Evolutionary conservation across 495 filamentous ascomycete genomes (phyloP), one percentile per base, ranked within the genome.

Genomic region (Daldinia grandis): DNA sequence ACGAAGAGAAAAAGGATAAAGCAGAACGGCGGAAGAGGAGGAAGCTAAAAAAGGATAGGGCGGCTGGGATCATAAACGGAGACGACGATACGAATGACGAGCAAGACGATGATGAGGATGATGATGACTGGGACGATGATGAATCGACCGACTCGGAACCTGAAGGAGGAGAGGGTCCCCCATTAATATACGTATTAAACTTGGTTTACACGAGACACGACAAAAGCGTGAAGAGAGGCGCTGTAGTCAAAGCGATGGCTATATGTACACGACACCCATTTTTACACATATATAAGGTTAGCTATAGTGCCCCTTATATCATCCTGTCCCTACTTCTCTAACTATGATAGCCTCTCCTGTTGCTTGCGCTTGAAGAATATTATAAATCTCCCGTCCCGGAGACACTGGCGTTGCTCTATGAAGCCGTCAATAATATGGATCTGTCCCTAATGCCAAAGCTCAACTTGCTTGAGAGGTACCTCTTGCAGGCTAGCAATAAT

Each of bases 211-310:
- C 94, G 2, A 98, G 98, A 79, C 93, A 95, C 73, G 95, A 98
- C 79, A 92, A 92, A 73, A 91, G 89, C 14, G 94, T 91, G 12
- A 94, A 95, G 79, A 86, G 94, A 86, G 95, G 95, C 61, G 96
- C 95, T 2, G 89, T 97, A 30, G 94, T 98, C 30, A 99, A 98
- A 80, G 94, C 95, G 2, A 99, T 99, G 95, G 95, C 95, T n/a
- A 98, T 99, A 70, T 99, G 95, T 81, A 99, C 95, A 4, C 84
- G 95, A 51, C 95, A 99, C 82, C 94, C 95, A n/a, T 99, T 99
- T 77, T 85, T 99, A 57, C 95, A 99, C 79, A 98, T 99, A 62
- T 99, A 98, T 80, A 99, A 98, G 87, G 93, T 93, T 75, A 55
- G 81, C 67, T 56, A 53, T 7, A 53, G 15, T 61, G 27, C 30